Evolutionary conservation across 2,329 filamentous ascomycete species (phyloP), one percentile per base, ranked within the genome.

Genomic region (Aspergillus sp.): DNA sequence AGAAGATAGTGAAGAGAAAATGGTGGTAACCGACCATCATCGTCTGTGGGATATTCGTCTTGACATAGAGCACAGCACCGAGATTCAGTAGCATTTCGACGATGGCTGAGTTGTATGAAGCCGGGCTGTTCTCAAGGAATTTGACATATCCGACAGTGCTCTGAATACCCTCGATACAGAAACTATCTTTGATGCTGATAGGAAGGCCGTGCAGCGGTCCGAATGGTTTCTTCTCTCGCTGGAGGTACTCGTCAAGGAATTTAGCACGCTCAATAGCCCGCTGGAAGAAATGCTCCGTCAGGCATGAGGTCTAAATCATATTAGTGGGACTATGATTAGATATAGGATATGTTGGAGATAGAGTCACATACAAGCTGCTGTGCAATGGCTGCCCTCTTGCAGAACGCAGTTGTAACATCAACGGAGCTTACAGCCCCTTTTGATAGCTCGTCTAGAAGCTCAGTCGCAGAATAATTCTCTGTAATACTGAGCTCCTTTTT

Each of bases 1-100:
- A 41, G 17, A 2, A 7, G 23, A 25, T 25, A 25, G 23, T 25
- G 23, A 25, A 25, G 23, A n/a, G 13, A 6, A 5, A 41, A 6
- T 41, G 38, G 38, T 19, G 39, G 8, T 19, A 21, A 42, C 39
- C 1, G 39, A 42, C 39, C 69, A 71, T 70, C 64, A 72, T 65
- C 0, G 82, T 83, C 62, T 86, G 83, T 1, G 88, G 87, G 2
- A 90, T 78, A 64, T 89, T 90, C 0, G 88, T 90, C 74, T 90
- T 90, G 62, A 84, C 83, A 62, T 89, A 88, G 5, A 87, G 74
- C 0, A 91, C 80, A 0, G 88, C 88, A 0, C 89, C 89, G 0
- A 85, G 78, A 8, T 79, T 76, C 1, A 84, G 74, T 3, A 90
- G 70, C 0, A 88, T 75, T 4, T 84, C 78, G 0, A 89, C 83